These are phyloP conservation scores for Diaporthe citrichinensis DNA, from an alignment of 2,329 filamentous ascomycete genomes.

Conservation along the genomic window DNA sequence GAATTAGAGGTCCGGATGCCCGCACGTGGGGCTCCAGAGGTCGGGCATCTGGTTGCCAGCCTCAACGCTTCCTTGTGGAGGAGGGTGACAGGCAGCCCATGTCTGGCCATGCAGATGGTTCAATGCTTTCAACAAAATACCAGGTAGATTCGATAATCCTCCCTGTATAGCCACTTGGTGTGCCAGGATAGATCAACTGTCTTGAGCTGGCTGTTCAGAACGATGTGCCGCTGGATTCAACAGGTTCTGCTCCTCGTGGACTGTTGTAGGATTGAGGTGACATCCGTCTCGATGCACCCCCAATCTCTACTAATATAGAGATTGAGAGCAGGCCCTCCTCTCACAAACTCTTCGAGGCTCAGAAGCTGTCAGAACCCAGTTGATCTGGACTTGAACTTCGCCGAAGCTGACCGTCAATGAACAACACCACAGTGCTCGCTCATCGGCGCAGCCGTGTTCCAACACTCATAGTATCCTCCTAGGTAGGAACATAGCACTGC, in stretches of 20 bases:
- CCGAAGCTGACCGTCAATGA: neutral
- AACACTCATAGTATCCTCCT: neutral
- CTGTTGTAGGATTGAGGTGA: neutral
- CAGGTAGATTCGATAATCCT: neutral
- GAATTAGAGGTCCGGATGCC: conserved; percentile 2
- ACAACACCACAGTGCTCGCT: neutral
- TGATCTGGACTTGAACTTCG: neutral
- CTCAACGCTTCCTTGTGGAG: neutral
- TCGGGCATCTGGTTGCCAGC: neutral
- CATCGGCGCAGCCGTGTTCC: neutral
- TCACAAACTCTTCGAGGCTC: no score
- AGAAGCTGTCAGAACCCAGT: neutral
- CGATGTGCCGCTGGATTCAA: neutral
- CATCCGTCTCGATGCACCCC: neutral
- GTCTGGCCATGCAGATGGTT: neutral
- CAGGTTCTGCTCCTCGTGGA: neutral
- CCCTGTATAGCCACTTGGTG: neutral
- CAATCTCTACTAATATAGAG: no score
- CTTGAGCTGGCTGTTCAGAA: neutral
- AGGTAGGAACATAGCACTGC: no score
- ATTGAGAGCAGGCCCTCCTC: neutral
- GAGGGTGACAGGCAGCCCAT: neutral
- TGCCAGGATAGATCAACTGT: neutral
- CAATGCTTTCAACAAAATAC: neutral
- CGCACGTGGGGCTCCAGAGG: conserved; percentile 4